Evolutionary conservation across 2,329 filamentous ascomycete species (phyloP), one percentile per base, ranked within the genome.

Genomic region (Paracoccidioides lutzii): DNA sequence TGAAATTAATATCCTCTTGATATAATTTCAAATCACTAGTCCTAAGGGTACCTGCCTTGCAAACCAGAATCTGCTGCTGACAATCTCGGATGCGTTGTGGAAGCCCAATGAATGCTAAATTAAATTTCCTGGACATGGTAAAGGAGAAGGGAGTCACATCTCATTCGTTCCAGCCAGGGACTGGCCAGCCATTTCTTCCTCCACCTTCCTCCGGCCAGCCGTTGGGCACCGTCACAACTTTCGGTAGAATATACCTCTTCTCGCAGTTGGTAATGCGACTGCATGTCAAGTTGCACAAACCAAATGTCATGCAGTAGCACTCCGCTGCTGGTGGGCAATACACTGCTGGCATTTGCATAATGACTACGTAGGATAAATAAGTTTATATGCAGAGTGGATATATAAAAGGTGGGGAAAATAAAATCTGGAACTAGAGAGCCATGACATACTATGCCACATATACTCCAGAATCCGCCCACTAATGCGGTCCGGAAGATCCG

Each of bases 291-390:
- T 75, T 61, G 66, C 84, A 87, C 32, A 83, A 62, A 0, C 83
- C 83, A 62, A 82, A 87, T 14, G 81, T 75, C 43, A 82, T 79
- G 69, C 84, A 87, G 66, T 86, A 86, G 65, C 83, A 87, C 7
- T 80, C 77, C 48, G 73, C 68, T 1, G 81, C 81, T 15, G 73
- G 71, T 0, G 84, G 84, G 60, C 83, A 87, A 61, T 83, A 76
- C 1, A 84, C 75, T 5, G 76, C 65, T 30, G 76, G 68, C 59
- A 80, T 78, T 54, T 79, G 79, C 59, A 61, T 61, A 14, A 61
- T 59, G 37, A 59, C 59, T 61, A 33, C 33, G 12, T 10, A 33
- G 15, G 22, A 22, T 22, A 45, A 22, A 33, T 22, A 10, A 53
- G 12, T 44, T 55, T 53, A 57, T 5, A 7, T 9, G 48, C 9